These are phyloP conservation scores for Cokeromyces recurvatus DNA, from an alignment of 371 early-diverging fungal species.

Conservation along the genomic window DNA sequence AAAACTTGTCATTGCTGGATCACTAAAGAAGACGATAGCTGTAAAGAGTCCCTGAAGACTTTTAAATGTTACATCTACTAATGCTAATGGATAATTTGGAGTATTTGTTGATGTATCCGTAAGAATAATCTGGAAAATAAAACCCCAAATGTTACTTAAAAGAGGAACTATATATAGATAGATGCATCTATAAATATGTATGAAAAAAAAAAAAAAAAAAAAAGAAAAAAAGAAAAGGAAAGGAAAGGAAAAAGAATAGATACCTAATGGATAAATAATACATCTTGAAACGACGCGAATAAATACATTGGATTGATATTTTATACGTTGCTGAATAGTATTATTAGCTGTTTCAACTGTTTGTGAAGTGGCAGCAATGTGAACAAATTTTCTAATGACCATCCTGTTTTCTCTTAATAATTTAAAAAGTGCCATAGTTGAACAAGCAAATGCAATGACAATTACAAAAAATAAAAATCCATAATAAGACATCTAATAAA, in stretches of 20 bases:
- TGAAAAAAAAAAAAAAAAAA: too few species aligned
- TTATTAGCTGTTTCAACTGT: neutral
- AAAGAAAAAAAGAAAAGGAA: neutral
- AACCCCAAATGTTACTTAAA: constrained; percentile 18
- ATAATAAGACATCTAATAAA: constrained; percentile 25
- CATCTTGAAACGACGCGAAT: constrained; percentile 20
- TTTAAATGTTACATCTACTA: neutral
- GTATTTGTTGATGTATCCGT: neutral
- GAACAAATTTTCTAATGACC: neutral
- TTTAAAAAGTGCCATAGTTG: constrained; percentile 15
- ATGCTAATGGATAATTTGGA: constrained; percentile 3
- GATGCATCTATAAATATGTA: neutral
- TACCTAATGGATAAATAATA: constrained; percentile 28
- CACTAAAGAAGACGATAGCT: constrained; percentile 27
- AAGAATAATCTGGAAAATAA: constrained; percentile 13
- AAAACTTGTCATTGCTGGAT: constrained; percentile 14
- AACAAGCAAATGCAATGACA: constrained; percentile 12
- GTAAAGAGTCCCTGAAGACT: constrained; percentile 22
- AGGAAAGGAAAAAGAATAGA: neutral
- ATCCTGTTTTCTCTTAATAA: constrained; percentile 7
- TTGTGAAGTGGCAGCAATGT: neutral
- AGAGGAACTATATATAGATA: constrained; percentile 22
- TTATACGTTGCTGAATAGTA: neutral
- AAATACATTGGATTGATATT: constrained; percentile 7
- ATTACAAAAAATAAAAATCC: constrained; percentile 15